Evolutionary conservation across 306 rosid genomes (phyloP).

Genomic region (Inga oerstediana): DNA sequence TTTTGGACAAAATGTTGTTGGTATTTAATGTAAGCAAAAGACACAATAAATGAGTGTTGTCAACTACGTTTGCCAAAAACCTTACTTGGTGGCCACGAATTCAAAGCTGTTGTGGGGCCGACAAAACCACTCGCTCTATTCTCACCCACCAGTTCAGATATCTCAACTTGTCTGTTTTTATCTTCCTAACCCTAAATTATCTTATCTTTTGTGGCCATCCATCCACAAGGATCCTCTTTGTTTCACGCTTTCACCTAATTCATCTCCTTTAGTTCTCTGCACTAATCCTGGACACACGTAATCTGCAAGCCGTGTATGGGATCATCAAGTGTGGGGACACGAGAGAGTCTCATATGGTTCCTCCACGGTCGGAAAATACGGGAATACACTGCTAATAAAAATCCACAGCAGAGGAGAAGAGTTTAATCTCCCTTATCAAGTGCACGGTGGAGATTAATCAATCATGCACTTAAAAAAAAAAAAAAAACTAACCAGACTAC

Average conservation of each 20-base stretch:
- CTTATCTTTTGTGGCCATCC: neutral
- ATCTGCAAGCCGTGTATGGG: neutral
- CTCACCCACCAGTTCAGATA: slow-evolving; percentile 61
- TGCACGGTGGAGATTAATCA: no score
- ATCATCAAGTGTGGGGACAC: slow-evolving; percentile 2
- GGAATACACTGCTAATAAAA: no score
- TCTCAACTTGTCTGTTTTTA: slow-evolving; percentile 33
- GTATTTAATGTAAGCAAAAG: slow-evolving; percentile 7
- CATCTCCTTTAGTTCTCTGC: neutral
- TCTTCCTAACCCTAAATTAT: neutral
- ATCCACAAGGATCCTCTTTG: neutral
- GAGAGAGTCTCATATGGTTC: neutral
- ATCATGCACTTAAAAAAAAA: no score
- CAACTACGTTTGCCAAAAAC: slow-evolving; percentile 38
- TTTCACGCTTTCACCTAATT: neutral
- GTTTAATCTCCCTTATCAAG: no score
- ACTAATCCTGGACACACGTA: neutral
- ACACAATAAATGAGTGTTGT: slow-evolving; percentile 42
- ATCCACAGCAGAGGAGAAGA: no score
- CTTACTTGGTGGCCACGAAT: slow-evolving; percentile 65
- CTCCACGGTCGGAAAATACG: neutral
- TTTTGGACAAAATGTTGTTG: neutral
- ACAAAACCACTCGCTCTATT: slow-evolving; percentile 42
- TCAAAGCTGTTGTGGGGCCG: slow-evolving; percentile 55
- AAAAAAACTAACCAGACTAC: no score